Evolutionary conservation across 805 yeast genomes (phyloP).

Genomic region (Nakazawaea pomicola): DNA sequence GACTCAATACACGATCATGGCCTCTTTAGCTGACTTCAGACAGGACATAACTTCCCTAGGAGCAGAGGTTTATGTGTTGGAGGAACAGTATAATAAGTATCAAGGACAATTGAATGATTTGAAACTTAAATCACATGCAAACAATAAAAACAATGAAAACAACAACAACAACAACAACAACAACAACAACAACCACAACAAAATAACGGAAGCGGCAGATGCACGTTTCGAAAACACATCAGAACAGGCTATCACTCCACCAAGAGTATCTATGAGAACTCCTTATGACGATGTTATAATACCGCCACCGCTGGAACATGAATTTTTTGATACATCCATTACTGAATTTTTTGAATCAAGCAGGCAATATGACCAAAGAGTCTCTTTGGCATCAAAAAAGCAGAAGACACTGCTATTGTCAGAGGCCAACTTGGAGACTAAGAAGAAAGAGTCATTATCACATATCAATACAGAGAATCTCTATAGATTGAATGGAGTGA

Average conservation of each 20-base stretch:
- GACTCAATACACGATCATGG: not conserved
- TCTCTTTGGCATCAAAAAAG: slow-evolving; percentile 9
- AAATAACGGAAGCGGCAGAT: not conserved
- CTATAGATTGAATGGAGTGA: slow-evolving; percentile 42
- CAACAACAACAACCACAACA: not conserved
- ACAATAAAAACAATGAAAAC: no score
- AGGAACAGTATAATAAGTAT: slow-evolving; percentile 2
- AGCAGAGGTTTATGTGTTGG: slow-evolving; percentile 10
- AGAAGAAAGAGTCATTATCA: slow-evolving; percentile 20
- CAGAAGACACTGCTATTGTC: not conserved
- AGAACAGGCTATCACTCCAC: slow-evolving; percentile 4
- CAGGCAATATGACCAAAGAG: no score
- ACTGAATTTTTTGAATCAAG: slow-evolving; percentile 17
- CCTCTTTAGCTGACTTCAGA: slow-evolving; percentile 2
- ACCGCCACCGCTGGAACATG: slow-evolving; percentile 22
- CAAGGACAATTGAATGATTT: not conserved
- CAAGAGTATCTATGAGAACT: not conserved
- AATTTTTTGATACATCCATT: slow-evolving; percentile 25
- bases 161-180: not conserved
- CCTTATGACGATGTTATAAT: slow-evolving; percentile 8
- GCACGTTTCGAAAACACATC: not conserved
- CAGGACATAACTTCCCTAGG: slow-evolving; percentile 10
- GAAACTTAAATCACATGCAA: not conserved
- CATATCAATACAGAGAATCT: slow-evolving; percentile 41
- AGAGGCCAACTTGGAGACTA: not conserved